Base-by-base conservation (phyloP, 352 stramenopile species). In the Phytophthora quininea region DNA sequence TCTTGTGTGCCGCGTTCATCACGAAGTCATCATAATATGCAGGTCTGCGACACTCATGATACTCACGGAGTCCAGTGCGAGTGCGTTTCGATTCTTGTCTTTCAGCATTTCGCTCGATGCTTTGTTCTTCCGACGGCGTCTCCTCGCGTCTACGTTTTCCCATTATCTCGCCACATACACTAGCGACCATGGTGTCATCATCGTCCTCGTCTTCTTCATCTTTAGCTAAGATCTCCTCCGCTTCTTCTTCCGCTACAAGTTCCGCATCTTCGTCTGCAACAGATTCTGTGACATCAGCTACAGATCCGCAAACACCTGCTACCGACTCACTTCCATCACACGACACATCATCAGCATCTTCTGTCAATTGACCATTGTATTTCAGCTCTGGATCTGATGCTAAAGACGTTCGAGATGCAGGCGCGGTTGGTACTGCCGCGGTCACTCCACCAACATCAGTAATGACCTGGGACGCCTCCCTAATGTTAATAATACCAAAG, bases 101-200 rank as follows among this genome's bases (percentile, higher is more conserved):
- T 1, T 45, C n/a, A 14, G 58, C 48, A n/a, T 24, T 27, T 55
- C 19, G 31, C 45, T 67, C 51, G 0, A 67, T 38, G 2, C 50
- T 19, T 14, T 31, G 12, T 43, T 55, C 46, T 24, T 51, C 35
- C 1, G 56, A 63, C 29, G 9, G 32, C 5, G 33, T 67, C 43
- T 55, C 59, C 7, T 51, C 38, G 33, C 58, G 43, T 27, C 24
- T 64, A 46, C 10, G 45, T 63, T 1, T 46, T 40, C 29, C n/a
- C n/a, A n/a, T 56, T 66, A 3, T 27, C 55, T 14, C 14, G 48
- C 19, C 43, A 27, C 19, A 15, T 27, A 49, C n/a, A 24, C 43
- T 49, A 7, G 43, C 43, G 7, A 49, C 43, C 15, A 2, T 4
- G 12, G 2, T 50, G n/a, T n/a, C n/a, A 65, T 65, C 4, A 32